Evolutionary conservation across 2,329 filamentous ascomycete species (phyloP).

Genomic region (Rosellinia necatrix): DNA sequence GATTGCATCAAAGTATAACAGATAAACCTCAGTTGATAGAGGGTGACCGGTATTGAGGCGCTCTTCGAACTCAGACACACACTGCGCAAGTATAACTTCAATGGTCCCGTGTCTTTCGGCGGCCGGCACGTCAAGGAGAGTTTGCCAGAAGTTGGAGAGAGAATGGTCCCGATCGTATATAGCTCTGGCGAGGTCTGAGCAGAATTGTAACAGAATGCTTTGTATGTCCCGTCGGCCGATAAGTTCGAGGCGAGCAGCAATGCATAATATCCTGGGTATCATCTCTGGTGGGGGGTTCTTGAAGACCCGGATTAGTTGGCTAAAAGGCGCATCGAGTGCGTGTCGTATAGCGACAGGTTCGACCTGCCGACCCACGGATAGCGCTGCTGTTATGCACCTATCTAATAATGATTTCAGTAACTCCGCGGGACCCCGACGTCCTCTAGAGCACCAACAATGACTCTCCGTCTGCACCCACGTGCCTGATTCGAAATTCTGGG

Average conservation of each 20-base stretch:
- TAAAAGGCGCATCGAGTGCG: constrained; percentile 36
- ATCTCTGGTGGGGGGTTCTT: constrained; percentile 37
- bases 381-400: constrained; percentile 37
- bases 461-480: constrained; percentile 33
- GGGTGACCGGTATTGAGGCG: constrained; percentile 33
- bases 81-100: constrained; percentile 30
- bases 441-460: constrained; percentile 34
- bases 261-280: constrained; percentile 35
- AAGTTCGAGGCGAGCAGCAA: constrained; percentile 32
- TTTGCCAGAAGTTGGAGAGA: constrained; percentile 35
- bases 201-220: constrained; percentile 36
- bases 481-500: constrained; percentile 30
- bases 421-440: constrained; percentile 33
- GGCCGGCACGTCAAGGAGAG: constrained; percentile 31
- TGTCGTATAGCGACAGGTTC: constrained; percentile 32
- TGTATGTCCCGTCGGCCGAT: constrained; percentile 36
- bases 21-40: constrained; percentile 34
- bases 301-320: constrained; percentile 36
- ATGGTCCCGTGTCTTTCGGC: constrained; percentile 32
- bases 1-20: constrained; percentile 36
- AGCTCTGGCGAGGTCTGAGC: constrained; percentile 33
- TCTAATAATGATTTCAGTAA: constrained; percentile 37
- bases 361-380: constrained; percentile 36
- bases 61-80: constrained; percentile 32
- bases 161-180: constrained; percentile 28